These are phyloP conservation scores for Marchantia paleacea DNA, from an alignment of 225 moss, liverwort and hornwort genomes.

Conservation along the genomic window DNA sequence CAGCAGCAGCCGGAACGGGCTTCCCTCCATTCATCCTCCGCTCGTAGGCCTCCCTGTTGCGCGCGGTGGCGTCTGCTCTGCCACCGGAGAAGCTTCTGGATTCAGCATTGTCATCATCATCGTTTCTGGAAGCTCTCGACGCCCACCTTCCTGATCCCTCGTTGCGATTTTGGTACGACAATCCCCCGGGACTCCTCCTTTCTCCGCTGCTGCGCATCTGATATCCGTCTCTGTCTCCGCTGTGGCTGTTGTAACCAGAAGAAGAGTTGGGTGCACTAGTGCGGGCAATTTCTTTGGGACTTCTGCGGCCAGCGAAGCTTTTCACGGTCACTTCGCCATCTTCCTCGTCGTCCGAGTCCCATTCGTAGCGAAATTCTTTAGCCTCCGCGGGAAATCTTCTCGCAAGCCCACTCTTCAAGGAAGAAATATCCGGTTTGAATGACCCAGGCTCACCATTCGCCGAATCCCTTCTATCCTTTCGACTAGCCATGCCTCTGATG, in stretches of 20 bases:
- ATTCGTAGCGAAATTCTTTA: constrained; percentile 19
- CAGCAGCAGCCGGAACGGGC: neutral
- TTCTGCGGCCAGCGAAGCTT: constrained; percentile 24
- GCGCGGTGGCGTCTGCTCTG: neutral
- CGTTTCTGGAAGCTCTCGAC: neutral
- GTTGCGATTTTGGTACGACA: neutral
- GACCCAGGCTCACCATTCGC: constrained; percentile 10
- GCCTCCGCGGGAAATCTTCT: constrained; percentile 34
- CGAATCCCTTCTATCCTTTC: constrained; percentile 29
- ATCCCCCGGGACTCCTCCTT: neutral
- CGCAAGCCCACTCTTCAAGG: constrained; percentile 33
- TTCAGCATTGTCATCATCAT: neutral
- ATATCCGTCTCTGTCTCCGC: constrained; percentile 2
- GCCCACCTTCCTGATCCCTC: neutral
- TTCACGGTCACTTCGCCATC: constrained; percentile 21
- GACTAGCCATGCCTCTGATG: constrained; percentile 26
- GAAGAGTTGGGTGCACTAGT: constrained; percentile 10
- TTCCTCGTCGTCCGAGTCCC: constrained; percentile 23
- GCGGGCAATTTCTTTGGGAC: constrained; percentile 18
- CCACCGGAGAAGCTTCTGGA: neutral
- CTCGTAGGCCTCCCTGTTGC: constrained; percentile 18
- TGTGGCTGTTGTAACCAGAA: neutral
- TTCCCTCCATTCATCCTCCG: constrained; percentile 26
- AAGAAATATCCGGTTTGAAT: constrained; percentile 35
- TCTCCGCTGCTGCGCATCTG: constrained; percentile 1